Evolutionary conservation across 345 rosid species (phyloP), one percentile per base, ranked within the genome.

Genomic region (Aquilaria malaccensis): DNA sequence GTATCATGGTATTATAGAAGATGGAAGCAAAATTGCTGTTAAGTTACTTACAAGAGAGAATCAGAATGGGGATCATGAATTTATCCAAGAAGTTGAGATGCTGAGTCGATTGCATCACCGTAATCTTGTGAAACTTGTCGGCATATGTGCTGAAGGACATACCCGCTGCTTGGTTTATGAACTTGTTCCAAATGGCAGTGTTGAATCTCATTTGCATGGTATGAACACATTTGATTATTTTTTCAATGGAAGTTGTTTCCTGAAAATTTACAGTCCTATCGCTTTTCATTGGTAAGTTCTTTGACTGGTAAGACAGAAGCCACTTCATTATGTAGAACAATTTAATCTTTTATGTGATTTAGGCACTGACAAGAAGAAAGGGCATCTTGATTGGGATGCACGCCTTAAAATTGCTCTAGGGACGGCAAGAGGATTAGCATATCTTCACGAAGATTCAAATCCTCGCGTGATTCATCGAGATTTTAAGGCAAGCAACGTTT

Each of bases 191-290:
- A 95, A 95, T 72, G 99, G 99, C 74, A 95, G 97, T 66, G 91
- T 95, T 33, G 99, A 95, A 71, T 95, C 99, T 45, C 99, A 95
- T 75, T 84, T 95, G 80, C 99, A 95, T 70, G 99, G 99, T 95
- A 86, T 60, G 45, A 45, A 22, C 22, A 1, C 22, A 22, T 22
- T 22, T 22, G 22, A 22, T 22, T 22, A 22, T 22, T 22, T 22
- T 22, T 22, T 22, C 22, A 22, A 22, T 22, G 22, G 22, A 22
- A 22, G 22, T 22, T 22, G 22, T 22, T 22, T 22, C 22, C 22
- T 22, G 22, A 22, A 22, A 22, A 22, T 22, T 22, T 22, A 22
- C 22, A 22, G 22, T 22, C 22, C 22, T 22, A 22, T 22, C 22
- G 1, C 22, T 22, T 22, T 22, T 22, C 22, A 22, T 22, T 22